A percentile compares a stretch with the other conserved stretches of the same genome.
Evolutionary conservation across 2,329 filamentous ascomycete species (phyloP).

Genomic region (Zymoseptoria crescenta): DNA sequence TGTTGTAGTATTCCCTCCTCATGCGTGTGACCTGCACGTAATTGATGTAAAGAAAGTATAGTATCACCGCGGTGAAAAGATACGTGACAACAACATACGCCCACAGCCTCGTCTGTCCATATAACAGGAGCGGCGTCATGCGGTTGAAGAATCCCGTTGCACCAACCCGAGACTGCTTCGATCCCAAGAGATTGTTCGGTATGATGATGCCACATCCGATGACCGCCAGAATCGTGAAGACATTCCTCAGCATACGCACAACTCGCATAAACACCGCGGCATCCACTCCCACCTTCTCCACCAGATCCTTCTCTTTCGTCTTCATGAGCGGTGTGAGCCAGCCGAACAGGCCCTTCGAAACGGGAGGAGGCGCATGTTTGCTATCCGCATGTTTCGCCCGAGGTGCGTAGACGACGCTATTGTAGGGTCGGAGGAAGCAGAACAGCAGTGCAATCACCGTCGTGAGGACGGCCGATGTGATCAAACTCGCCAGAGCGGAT

Average conservation of each 20-base stretch:
- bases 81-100: constrained; percentile 52
- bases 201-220: constrained; percentile 71
- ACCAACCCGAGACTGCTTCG: constrained; percentile 21
- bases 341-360: constrained; percentile 79
- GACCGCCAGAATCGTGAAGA: constrained; percentile 66
- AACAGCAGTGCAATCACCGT: constrained; percentile 68
- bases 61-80: constrained; percentile 66
- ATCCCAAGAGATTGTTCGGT: constrained; percentile 56
- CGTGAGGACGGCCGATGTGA: constrained; percentile 70
- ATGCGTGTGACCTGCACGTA: constrained; percentile 66
- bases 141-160: constrained; percentile 41
- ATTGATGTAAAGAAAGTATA: constrained; percentile 81
- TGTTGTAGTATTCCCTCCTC: constrained; percentile 73
- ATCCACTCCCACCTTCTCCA: constrained; percentile 82
- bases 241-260: constrained; percentile 82
- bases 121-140: constrained; percentile 50
- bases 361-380: constrained; percentile 76
- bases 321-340: constrained; percentile 75
- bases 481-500: constrained; percentile 71
- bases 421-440: constrained; percentile 82
- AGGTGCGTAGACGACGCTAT: constrained; percentile 87
- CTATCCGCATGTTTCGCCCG: constrained; percentile 88
- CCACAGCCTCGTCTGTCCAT: constrained; percentile 44
- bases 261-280: constrained; percentile 86
- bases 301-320: constrained; percentile 67